Base-by-base conservation (phyloP, 106 monocot species). In the Apostasia shenzhenica region DNA sequence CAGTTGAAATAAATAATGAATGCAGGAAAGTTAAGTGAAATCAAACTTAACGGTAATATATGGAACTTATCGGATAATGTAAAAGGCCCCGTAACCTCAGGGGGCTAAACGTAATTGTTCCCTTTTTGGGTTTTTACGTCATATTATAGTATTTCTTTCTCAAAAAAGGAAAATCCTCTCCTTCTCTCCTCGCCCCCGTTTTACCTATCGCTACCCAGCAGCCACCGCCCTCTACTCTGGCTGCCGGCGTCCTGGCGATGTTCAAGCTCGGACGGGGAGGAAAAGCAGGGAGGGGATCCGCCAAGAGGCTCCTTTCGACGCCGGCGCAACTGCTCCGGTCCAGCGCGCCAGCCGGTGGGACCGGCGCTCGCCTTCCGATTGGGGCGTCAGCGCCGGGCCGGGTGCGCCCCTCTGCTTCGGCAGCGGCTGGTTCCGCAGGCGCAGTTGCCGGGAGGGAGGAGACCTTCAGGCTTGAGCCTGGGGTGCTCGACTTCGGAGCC, bases 401-500 rank as follows among this genome's bases (percentile, higher is more conserved):
- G 37, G 39, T 13, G 45, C 62, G 8, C 37, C 68, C 61, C 7
- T 40, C 63, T 3, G 7, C 37, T 54, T 48, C 3, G 2, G 67
- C 54, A 5, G 50, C 52, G 0, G 14, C 66, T 4, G 38, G 55
- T 2, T 43, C 71, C 45, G 48, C n/a, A 5, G 75, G 37, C 5
- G 48, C 42, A 44, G 11, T 47, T 48, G 41, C 59, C 1, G 83
- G 65, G 8, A 52, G 66, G 11, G 91, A 91, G 57, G 95, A 95
- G 80, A 54, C 78, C 55, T 92, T 95, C 77, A 78, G 70, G 59
- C 81, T 95, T 26, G 77, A 74, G 10, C 77, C 84, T 1, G 80
- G 72, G 1, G 43, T 74, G 58, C 83, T 81, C 41, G 82, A 88
- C 64, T 92, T 95, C 43, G 95, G 80, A 9, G 86, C 92, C 44